phyloP scores from a whole-genome alignment of 1,139 yeast genomes.

The Debaryomycetaceae sp. region DNA sequence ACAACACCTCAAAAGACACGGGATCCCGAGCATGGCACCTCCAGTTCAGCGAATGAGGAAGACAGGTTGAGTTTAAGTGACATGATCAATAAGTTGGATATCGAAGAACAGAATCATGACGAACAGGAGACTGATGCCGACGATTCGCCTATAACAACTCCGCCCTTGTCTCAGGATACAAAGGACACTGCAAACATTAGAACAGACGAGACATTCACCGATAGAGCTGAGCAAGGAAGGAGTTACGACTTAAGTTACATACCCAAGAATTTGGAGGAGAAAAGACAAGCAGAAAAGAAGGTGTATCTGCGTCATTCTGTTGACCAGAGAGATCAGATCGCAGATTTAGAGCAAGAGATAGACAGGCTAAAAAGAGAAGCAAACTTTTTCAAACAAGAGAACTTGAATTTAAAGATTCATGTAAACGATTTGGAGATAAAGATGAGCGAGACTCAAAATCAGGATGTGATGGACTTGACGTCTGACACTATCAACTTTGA shows the following conservation, averaged over 20 bases:
- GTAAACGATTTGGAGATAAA: conserved; percentile 9
- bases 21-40: conserved; percentile 5
- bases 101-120: not conserved
- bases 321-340: conserved; percentile 1
- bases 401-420: conserved; percentile 11
- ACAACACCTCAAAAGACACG: conserved; percentile 3
- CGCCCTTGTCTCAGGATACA: conserved; percentile 21
- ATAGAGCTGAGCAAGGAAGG: not conserved
- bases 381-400: conserved; percentile 10
- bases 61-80: conserved; percentile 4
- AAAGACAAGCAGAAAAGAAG: not conserved
- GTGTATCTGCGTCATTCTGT: not conserved
- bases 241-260: conserved; percentile 9
- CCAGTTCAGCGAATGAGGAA: conserved; percentile 3
- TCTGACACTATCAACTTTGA: conserved; percentile 1
- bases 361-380: conserved; percentile 8
- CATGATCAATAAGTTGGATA: not conserved
- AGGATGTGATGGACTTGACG: conserved; percentile 1
- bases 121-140: conserved; percentile 4
- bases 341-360: conserved; percentile 8
- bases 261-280: conserved; percentile 7
- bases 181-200: conserved; percentile 1
- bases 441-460: conserved; percentile 4
- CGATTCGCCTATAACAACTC: conserved; percentile 21
- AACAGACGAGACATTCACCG: conserved; percentile 2